phyloP scores from a whole-genome alignment of 768 basidiomycete genomes.

The Russula sp. region DNA sequence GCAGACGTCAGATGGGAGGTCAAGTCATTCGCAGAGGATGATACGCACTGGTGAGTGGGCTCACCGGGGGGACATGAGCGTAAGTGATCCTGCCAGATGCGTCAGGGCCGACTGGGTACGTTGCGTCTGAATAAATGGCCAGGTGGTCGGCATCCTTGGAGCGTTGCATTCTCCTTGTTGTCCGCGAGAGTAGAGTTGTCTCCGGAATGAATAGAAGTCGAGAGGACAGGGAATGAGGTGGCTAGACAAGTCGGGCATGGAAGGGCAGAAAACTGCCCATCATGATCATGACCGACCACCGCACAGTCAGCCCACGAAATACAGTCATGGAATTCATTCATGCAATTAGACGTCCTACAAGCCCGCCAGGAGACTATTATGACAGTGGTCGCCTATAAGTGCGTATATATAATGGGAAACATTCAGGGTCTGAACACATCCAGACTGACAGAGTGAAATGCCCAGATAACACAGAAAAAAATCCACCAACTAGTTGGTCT shows the following conservation, averaged over 20 bases:
- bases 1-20: not conserved
- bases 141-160: slow-evolving; percentile 14
- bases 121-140: slow-evolving; percentile 15
- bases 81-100: slow-evolving; percentile 16
- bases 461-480: slow-evolving; percentile 1
- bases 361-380: slow-evolving; percentile 11
- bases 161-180: slow-evolving; percentile 12
- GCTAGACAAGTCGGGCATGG: slow-evolving; percentile 6
- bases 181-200: not conserved
- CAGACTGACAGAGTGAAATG: slow-evolving; percentile 15
- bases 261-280: not conserved
- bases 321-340: slow-evolving; percentile 26
- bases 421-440: slow-evolving; percentile 13
- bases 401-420: slow-evolving; percentile 28
- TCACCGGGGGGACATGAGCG: slow-evolving; percentile 19
- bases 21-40: not conserved
- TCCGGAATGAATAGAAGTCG: slow-evolving; percentile 1
- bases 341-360: slow-evolving; percentile 19
- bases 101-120: slow-evolving; percentile 23
- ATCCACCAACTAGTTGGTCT: slow-evolving; percentile 28
- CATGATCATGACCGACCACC: not conserved
- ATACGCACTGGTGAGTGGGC: slow-evolving; percentile 20
- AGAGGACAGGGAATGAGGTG: not conserved
- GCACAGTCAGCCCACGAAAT: slow-evolving; percentile 22
- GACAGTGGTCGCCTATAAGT: slow-evolving; percentile 17